Percentiles rank a stretch among this genome's conserved stretches.
phyloP scores from a whole-genome alignment of 805 yeast species.

The Starmerella floris region DNA sequence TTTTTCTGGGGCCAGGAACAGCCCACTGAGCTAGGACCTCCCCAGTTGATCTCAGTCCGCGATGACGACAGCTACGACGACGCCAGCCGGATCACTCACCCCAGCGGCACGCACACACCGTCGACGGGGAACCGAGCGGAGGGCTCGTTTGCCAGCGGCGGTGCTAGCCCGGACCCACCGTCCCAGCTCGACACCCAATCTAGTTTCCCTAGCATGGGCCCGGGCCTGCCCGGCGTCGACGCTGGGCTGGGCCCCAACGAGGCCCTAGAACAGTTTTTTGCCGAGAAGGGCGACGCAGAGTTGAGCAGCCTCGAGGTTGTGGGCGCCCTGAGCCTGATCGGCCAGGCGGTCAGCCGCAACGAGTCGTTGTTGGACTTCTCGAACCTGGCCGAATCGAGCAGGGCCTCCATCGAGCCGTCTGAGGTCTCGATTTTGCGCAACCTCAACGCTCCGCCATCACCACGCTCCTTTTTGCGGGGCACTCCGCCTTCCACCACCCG shows the following conservation, averaged over 20 bases:
- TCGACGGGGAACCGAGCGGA: no score
- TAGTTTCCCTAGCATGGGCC: neutral
- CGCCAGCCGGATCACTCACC: neutral
- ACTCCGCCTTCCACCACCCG: slow-evolving; percentile 10
- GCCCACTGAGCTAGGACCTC: slow-evolving; percentile 1
- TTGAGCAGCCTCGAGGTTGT: slow-evolving; percentile 59
- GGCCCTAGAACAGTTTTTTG: slow-evolving; percentile 51
- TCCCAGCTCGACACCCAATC: neutral
- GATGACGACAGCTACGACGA: neutral
- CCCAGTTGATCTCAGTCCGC: neutral
- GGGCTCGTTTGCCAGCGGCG: neutral
- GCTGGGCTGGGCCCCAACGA: slow-evolving; percentile 34
- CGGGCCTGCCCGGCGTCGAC: neutral
- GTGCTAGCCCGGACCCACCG: no score
- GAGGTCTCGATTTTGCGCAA: neutral
- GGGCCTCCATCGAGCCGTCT: neutral
- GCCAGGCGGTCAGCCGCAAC: slow-evolving; percentile 26
- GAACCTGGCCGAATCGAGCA: slow-evolving; percentile 2
- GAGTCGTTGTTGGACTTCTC: slow-evolving; percentile 22
- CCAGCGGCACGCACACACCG: no score
- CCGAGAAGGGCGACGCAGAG: slow-evolving; percentile 54
- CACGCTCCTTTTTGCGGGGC: slow-evolving; percentile 6
- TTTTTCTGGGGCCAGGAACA: slow-evolving; percentile 8
- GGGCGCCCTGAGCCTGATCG: slow-evolving; percentile 54
- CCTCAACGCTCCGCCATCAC: slow-evolving; percentile 10